Evolutionary conservation across 345 rosid species (phyloP).

Genomic region (Anastatica hierochuntica): DNA sequence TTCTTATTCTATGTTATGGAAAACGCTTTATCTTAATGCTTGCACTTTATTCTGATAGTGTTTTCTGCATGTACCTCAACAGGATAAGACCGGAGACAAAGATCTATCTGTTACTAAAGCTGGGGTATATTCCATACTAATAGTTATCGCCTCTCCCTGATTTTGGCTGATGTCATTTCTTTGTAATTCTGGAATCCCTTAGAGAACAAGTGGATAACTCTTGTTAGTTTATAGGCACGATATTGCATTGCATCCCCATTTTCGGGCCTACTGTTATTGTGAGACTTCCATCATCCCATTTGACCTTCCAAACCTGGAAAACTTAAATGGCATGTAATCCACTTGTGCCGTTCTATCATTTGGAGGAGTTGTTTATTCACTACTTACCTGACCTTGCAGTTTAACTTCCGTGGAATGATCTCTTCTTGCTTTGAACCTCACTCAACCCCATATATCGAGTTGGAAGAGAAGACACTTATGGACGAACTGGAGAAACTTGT

Average conservation of each 20-base stretch:
- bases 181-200: conserved; percentile 1
- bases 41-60: background rate
- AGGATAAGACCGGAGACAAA: conserved; percentile 68
- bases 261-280: no score
- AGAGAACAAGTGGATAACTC: background rate
- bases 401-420: conserved; percentile 93
- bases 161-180: conserved; percentile 10
- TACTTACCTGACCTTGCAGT: conserved; percentile 41
- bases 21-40: conserved; percentile 9
- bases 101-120: conserved; percentile 85
- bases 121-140: conserved; percentile 54
- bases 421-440: conserved; percentile 98
- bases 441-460: conserved; percentile 67
- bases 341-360: conserved; percentile 8
- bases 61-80: conserved; percentile 21
- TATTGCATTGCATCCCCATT: background rate
- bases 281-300: conserved; percentile 3
- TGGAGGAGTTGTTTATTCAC: conserved; percentile 6
- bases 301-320: no score
- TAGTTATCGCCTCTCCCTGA: background rate
- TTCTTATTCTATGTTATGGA: conserved; percentile 4
- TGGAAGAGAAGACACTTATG: conserved; percentile 97
- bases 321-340: conserved; percentile 2
- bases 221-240: conserved; percentile 12
- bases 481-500: conserved; percentile 90